Conservation (phyloP, 257 asterid species). For the Capsicum rhomboideum region DNA sequence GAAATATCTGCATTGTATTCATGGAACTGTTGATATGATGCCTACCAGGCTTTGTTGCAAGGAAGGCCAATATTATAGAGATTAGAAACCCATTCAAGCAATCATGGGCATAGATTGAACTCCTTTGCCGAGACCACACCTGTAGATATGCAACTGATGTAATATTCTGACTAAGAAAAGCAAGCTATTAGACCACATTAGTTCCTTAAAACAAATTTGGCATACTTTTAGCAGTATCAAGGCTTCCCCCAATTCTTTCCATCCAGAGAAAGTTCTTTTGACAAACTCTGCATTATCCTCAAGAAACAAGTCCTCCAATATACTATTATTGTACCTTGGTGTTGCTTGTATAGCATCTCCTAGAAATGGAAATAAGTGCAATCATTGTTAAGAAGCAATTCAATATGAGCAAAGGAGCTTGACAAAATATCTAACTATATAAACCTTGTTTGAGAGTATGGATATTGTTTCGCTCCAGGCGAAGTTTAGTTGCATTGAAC, state of each 20-base stretch:
- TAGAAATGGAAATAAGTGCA: constrained; percentile 2
- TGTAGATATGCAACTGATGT: constrained; percentile 21
- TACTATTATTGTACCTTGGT: constrained; percentile 76
- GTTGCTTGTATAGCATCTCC: constrained; percentile 53
- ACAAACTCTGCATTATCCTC: constrained; percentile 72
- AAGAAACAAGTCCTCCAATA: constrained; percentile 88
- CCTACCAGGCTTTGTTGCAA: constrained; percentile 62
- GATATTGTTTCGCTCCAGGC: constrained; percentile 60
- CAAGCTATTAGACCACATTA: background rate
- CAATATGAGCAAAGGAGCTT: background rate
- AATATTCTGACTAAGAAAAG: constrained; percentile 7
- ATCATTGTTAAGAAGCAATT: background rate
- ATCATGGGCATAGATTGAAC: constrained; percentile 70
- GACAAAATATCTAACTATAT: background rate
- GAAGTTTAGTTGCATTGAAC: constrained; percentile 60
- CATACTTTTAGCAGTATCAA: constrained; percentile 77
- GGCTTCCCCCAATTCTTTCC: constrained; percentile 79
- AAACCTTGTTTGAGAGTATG: constrained; percentile 66
- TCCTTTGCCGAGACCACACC: constrained; percentile 91
- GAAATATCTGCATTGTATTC: constrained; percentile 79
- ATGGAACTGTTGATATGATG: constrained; percentile 58
- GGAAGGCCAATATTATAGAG: constrained; percentile 62
- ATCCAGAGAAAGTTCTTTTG: constrained; percentile 46
- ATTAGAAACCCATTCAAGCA: constrained; percentile 81
- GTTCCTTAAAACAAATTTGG: background rate